A percentile compares a stretch with the other conserved stretches of the same genome.
Evolutionary conservation across 305 asterid genomes (phyloP).

Genomic region (Fraxinus floribunda): DNA sequence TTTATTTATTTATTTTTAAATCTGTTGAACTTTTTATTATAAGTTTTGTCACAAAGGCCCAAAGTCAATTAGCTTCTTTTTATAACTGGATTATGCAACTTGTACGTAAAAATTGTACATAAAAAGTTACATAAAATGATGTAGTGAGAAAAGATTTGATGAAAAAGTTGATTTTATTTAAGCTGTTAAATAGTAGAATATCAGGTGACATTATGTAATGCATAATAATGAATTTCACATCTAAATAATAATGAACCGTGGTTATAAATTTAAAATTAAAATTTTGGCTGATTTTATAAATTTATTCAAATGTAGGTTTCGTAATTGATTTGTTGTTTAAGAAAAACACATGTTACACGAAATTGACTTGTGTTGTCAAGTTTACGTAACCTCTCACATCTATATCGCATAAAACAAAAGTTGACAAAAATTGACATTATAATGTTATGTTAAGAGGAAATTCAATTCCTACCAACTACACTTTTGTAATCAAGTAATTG

Average conservation of each 20-base stretch:
- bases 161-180: too few species aligned
- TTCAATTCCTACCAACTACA: not conserved
- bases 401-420: not conserved
- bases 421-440: not conserved
- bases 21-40: too few species aligned
- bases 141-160: too few species aligned
- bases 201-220: too few species aligned
- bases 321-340: not conserved
- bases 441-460: not conserved
- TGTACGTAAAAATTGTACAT: too few species aligned
- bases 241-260: too few species aligned
- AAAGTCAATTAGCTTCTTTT: not conserved
- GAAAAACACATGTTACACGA: not conserved
- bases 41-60: not conserved
- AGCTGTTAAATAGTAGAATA: too few species aligned
- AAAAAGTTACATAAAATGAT: too few species aligned
- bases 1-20: too few species aligned
- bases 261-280: too few species aligned
- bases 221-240: too few species aligned
- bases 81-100: too few species aligned
- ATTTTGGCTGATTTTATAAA: not conserved
- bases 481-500: not conserved
- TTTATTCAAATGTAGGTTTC: not conserved
- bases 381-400: not conserved
- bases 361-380: not conserved